Evolutionary conservation across 352 stramenopile genomes (phyloP), one percentile per base, ranked within the genome.

Genomic region (Phytophthora hibernalis): DNA sequence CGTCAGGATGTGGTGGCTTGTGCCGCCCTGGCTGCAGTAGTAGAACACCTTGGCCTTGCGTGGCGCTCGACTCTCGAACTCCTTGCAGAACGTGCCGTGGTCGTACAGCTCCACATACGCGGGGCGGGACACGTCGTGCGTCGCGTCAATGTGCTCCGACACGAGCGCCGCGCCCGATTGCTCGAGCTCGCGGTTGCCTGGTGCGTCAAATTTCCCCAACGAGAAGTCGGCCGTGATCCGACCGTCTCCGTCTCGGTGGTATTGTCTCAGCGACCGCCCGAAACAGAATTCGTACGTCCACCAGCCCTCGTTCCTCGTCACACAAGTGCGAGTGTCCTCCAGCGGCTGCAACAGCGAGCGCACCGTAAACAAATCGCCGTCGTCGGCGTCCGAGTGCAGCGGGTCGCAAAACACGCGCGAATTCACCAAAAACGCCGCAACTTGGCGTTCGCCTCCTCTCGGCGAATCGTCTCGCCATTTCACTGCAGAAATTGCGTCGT

Each of bases 241-340:
- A 33, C 85, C 85, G 35, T 92, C 84, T 22, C 58, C 62, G 52
- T 95, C 77, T 37, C 82, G 82, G 30, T 93, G 87, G 55, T 91
- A 95, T 65, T 95, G 87, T 28, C 85, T 80, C 22, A 93, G 70
- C 28, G 76, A 76, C 6, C 77, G 68, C 28, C 84, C 85, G 52
- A 95, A 89, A 61, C 87, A 95, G 52, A 93, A 87, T 65, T 95
- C 85, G 62, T 93, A 93, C 9, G 87, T 92, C 87, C 84, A 92
- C 84, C 84, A 92, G 16, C 87, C 85, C 74, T 95, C 87, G 35
- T 87, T 93, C 18, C 85, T 74, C 54, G 89, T 93, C 21, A 93
- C 68, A 61, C 87, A 95, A 42, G 81, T 89, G 20, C 74, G 70
- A 2, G 70, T 48, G 28, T 82, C 74, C 8, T 66, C 62, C 24